Evolutionary conservation across 2,329 filamentous ascomycete species (phyloP), one percentile per base, ranked within the genome.

Genomic region (Malbranchea zuffiana): DNA sequence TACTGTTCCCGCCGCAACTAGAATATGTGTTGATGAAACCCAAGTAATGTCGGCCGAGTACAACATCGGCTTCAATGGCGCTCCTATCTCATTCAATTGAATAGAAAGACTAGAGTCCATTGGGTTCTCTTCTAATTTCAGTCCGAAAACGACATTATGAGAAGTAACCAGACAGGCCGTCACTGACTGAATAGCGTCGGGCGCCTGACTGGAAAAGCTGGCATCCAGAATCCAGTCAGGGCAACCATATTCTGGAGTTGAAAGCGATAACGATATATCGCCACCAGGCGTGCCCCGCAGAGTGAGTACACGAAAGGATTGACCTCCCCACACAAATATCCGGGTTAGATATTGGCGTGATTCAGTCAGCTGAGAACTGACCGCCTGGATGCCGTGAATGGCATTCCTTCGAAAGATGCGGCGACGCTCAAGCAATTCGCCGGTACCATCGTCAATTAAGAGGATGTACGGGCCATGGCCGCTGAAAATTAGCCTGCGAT

Each of bases 1-100:
- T 1, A 88, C 86, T 0, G 90, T 96, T 1, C 90, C 90, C 3
- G 82, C 82, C 5, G 85, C 84, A 34, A 95, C 73, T 13, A 95
- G 68, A 30, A 93, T 66, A 35, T 67, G 66, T 29, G 67, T 64
- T 4, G 57, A 37, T 5, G 69, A 68, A 5, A 77, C 59, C 70
- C 80, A 83, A 25, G 69, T 61, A 12, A 93, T 59, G 50, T 82
- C 75, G 4, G 86, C 88, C 11, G 85, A 83, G 58, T 93, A 98
- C 5, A 98, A 69, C 37, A 93, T 86, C 1, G 86, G 88, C 28
- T 82, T 74, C 5, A 87, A 59, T 23, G 65, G 62, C 4, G 68
- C 67, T 10, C 78, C 61, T 1, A 63, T 43, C 10, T 69, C 54
- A 1, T 51, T 49, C 5, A 51, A 40, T 17, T 52, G 41, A n/a